Evolutionary conservation across 2,329 filamentous ascomycete species (phyloP), one percentile per base, ranked within the genome.

Genomic region (Hymenoscyphus albidus): DNA sequence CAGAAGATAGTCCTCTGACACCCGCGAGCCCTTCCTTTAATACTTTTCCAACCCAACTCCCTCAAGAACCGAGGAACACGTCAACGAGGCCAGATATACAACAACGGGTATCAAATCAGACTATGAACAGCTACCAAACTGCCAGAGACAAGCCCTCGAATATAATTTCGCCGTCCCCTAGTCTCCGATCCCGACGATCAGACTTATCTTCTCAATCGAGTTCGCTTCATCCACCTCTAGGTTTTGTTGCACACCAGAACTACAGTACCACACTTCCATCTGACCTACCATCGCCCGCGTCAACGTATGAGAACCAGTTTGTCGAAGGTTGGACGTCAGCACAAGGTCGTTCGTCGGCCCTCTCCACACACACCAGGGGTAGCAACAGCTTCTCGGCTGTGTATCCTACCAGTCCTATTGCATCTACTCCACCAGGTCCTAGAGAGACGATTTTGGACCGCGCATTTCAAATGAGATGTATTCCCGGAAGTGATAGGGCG

Each of bases 401-500:
- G 13, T 76, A 78, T 16, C 78, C 79, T 1, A 57, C 62, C 16
- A 76, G 77, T 7, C 77, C 78, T 0, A 71, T 80, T 9, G 70
- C 78, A 18, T 69, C 71, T 16, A 71, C 71, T 31, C 69, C 74
- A 2, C 83, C 84, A 0, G 81, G 75, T 0, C 83, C 83, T 1
- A 80, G 86, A 16, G 86, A 89, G 74, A 88, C 87, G 0, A 89
- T 89, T 61, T 75, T 89, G n/a, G 87, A 89, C 72, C 78, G 87
- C 48, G 87, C 87, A 0, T 89, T 89, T 70, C 85, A 87, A 69
- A 76, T 89, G 76, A 80, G 83, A 9, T 85, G 79, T 64, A 87
- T 89, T 40, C 86, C 86, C 16, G 86, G 86, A 5, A 84, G 83
- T 2, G 85, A 86, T 12, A 76, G 77, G 7, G 78, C 82, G 1